These are phyloP conservation scores for Kalmanozyma brasiliensis DNA, from an alignment of 1,284 basidiomycete genomes.

Conservation along the genomic window DNA sequence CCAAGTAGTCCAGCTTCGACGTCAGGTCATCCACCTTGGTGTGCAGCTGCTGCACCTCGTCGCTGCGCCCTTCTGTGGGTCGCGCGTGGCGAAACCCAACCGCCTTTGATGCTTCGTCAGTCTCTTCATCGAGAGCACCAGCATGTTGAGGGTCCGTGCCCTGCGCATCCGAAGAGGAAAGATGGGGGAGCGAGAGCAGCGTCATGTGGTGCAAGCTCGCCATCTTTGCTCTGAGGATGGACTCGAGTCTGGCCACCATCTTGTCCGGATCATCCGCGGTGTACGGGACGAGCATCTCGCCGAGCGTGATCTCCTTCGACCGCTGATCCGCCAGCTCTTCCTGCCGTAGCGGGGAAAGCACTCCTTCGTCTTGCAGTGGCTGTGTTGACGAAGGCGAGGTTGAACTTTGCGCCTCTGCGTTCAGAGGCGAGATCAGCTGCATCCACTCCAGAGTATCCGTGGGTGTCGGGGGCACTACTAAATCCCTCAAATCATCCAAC, in stretches of 20 bases:
- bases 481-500: conserved; percentile 8
- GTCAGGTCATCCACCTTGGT: conserved; percentile 15
- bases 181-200: conserved; percentile 5
- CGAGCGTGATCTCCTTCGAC: background rate
- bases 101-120: no score
- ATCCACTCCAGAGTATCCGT: conserved; percentile 31
- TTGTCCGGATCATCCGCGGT: background rate
- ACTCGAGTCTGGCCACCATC: background rate
- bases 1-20: conserved; percentile 13
- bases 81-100: no score
- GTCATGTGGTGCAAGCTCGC: conserved; percentile 22
- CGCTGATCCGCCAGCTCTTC: conserved; percentile 5
- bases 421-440: conserved; percentile 1
- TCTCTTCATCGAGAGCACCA: no score
- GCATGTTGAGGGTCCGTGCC: no score
- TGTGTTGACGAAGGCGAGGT: no score
- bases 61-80: no score
- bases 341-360: conserved; percentile 1
- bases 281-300: background rate
- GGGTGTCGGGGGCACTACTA: conserved; percentile 3
- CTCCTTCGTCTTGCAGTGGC: background rate
- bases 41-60: conserved; percentile 7
- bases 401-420: no score
- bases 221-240: conserved; percentile 9
- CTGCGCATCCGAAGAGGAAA: background rate